Base-by-base conservation (phyloP, 2,329 filamentous ascomycete species). In the Trichoderma semiorbis region DNA sequence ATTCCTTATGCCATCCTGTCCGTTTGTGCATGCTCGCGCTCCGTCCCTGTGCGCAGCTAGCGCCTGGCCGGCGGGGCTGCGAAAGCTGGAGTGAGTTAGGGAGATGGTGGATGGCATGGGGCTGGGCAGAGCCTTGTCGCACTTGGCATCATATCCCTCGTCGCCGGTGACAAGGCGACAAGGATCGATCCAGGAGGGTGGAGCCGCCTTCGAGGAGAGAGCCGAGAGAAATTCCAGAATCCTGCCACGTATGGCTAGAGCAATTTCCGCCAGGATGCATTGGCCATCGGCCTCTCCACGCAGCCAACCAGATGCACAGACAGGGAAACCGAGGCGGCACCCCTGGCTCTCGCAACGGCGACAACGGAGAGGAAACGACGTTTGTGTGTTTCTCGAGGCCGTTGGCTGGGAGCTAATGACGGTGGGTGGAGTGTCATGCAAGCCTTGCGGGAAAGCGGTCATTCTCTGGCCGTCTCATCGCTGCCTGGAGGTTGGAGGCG, bases 221-320 rank as follows among this genome's bases (percentile, higher is more conserved):
- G 66, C 66, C 66, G 66, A 69, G 66, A 69, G 78, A 74, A 71
- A 75, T 82, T 82, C 81, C 77, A 77, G 81, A 82, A 82, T 75
- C 76, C 76, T 81, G 77, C 79, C 77, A 69, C 64, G 69, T 36
- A 36, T n/a, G 74, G 79, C 68, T 81, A 81, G 79, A 72, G 58
- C 67, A 63, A 72, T 72, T 72, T 72, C 69, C 60, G 72, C 26
- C 74, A 72, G 74, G 73, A 75, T 76, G 76, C 74, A 77, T 74
- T 73, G 74, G 72, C 74, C 74, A 77, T 73, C 75, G 71, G 75
- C 32, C 72, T 73, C 73, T 67, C 74, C 74, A 76, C 71, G 32
- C 67, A 76, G 72, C 78, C 77, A 80, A 79, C 76, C 77, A 78
- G 26, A 55, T 55, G 55, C 64, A 69, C 43, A 63, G 50, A 57